Base-by-base conservation (phyloP, 805 yeast genomes). In the Barnettozyma sucrosica region DNA sequence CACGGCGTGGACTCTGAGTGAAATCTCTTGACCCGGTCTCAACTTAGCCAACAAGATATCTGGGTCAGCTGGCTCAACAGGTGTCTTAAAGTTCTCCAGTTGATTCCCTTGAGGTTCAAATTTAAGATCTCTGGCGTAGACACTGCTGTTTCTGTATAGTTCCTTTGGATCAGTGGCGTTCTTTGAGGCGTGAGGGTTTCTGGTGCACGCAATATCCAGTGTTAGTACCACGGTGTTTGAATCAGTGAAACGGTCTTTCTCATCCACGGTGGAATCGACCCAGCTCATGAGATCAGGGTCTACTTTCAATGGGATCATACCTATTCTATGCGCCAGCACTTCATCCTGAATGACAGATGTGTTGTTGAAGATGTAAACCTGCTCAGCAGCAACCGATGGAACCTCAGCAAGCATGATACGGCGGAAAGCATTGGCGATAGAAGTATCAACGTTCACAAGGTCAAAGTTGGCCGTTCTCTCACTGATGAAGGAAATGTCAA, bases 261-360 rank as follows among this genome's bases (percentile, higher is more conserved):
- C 89, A 30, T 76, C 79, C n/a, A 75, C 73, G 14, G 70, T 60
- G 23, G 72, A 70, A 61, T 89, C 93, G 40, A 87, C 79, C 97
- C 97, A 92, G 11, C 80, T 76, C 54, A 93, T 71, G 63, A 74
- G 66, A 68, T 93, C 99, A 13, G 99, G 98, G 65, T 89, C 95
- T 41, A 89, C 85, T 55, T 83, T 85, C 57, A 93, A 74, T 30
- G 99, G 99, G 43, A 92, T 76, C 54, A 93, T 75, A 43, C 99
- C 99, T 53, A 93, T 82, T 72, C 99, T 81, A 64, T 89, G 97
- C 5, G 99, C 92, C 55, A 93, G 76, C 18, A 93, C 97, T 70
- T 93, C 99, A 66, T 93, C 99, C 66, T 90, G 97, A 54, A 93
- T 88, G 43, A 93, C 97, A 1, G 97, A 88, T 1, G 99, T 93